phyloP scores from a whole-genome alignment of 805 yeast genomes.

The Hanseniaspora singularis region DNA sequence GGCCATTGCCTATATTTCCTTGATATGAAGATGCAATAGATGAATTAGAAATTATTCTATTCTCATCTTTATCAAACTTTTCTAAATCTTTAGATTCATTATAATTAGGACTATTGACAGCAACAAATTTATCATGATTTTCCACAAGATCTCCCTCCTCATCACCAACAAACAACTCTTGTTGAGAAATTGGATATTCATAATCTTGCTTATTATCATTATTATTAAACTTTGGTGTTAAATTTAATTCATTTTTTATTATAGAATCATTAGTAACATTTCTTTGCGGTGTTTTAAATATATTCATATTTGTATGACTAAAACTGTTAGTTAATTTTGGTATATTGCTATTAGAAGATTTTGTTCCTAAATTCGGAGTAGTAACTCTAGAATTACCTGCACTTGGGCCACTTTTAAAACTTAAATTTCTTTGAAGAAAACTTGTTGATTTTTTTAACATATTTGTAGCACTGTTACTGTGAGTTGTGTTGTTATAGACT shows the following conservation, averaged over 20 bases:
- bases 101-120: slow-evolving; percentile 5
- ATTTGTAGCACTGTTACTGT: slow-evolving; percentile 6
- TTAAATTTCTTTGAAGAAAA: slow-evolving; percentile 12
- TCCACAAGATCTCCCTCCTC: no score
- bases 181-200: background rate
- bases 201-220: background rate
- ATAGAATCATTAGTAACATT: background rate
- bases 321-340: background rate
- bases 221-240: slow-evolving; percentile 1
- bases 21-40: no score
- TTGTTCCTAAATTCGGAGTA: background rate
- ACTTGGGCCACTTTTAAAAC: slow-evolving; percentile 6
- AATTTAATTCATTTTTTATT: background rate
- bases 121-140: background rate
- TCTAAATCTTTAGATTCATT: slow-evolving; percentile 4
- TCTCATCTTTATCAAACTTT: no score
- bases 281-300: slow-evolving; percentile 4
- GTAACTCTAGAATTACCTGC: background rate
- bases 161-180: background rate
- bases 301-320: background rate
- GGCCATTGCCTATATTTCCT: slow-evolving; percentile 14
- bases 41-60: no score
- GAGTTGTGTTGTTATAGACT: slow-evolving; percentile 1
- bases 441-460: slow-evolving; percentile 14
- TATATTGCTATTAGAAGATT: background rate